phyloP scores from a whole-genome alignment of 2,329 filamentous ascomycete species.

The Nothopassalora personata region DNA sequence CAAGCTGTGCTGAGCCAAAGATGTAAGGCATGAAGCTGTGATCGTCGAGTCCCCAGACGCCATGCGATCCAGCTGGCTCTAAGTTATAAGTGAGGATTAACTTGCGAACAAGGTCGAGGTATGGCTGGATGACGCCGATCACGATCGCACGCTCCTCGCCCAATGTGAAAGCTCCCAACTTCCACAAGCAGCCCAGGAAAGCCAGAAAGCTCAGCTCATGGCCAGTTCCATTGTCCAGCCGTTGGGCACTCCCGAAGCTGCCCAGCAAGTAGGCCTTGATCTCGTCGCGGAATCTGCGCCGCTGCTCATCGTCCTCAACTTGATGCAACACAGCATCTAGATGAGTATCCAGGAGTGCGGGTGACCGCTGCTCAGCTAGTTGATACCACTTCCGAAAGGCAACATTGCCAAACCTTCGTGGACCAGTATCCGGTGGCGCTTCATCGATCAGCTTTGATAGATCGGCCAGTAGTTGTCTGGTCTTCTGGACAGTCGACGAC shows the following conservation, averaged over 20 bases:
- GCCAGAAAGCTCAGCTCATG: slow-evolving; percentile 94
- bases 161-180: slow-evolving; percentile 71
- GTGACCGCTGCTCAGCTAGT: slow-evolving; percentile 57
- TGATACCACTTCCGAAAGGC: slow-evolving; percentile 82
- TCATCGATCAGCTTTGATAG: slow-evolving; percentile 66
- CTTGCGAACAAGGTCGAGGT: slow-evolving; percentile 71
- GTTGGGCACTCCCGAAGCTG: slow-evolving; percentile 78
- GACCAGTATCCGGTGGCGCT: slow-evolving; percentile 77
- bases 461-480: slow-evolving; percentile 62
- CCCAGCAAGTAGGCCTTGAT: slow-evolving; percentile 75
- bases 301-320: slow-evolving; percentile 36
- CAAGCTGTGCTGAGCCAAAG: slow-evolving; percentile 86
- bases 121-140: slow-evolving; percentile 76
- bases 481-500: slow-evolving; percentile 49
- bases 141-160: slow-evolving; percentile 73
- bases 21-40: slow-evolving; percentile 93
- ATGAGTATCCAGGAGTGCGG: slow-evolving; percentile 40
- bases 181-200: slow-evolving; percentile 87
- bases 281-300: slow-evolving; percentile 46
- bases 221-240: slow-evolving; percentile 92
- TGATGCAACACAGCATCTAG: slow-evolving; percentile 25
- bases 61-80: slow-evolving; percentile 91
- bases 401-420: slow-evolving; percentile 84
- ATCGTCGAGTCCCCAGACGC: slow-evolving; percentile 98
- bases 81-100: slow-evolving; percentile 88